Conservation (phyloP, 441 rosid species). For the Erodium chrysanthum region DNA sequence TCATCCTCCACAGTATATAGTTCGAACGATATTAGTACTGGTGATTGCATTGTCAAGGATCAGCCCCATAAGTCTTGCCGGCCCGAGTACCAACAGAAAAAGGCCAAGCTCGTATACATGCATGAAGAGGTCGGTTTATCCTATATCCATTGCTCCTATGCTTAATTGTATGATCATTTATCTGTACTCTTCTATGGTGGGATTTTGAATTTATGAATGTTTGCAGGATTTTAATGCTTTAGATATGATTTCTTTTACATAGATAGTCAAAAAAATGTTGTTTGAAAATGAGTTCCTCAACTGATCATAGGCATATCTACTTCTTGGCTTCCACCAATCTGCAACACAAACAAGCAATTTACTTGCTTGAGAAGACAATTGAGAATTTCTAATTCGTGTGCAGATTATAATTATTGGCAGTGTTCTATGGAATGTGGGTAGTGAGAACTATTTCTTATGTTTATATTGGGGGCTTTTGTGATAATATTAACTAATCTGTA, state of each 20-base stretch:
- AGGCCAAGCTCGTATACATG: constrained; percentile 43
- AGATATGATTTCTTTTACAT: no score
- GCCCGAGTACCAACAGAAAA: constrained; percentile 46
- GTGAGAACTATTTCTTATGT: not conserved
- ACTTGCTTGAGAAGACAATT: not conserved
- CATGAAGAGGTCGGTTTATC: constrained; percentile 49
- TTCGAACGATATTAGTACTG: constrained; percentile 19
- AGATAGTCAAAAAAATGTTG: no score
- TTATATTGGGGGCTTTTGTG: no score
- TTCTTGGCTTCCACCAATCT: no score
- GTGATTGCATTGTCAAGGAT: constrained; percentile 24
- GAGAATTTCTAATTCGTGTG: not conserved
- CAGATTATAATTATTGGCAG: not conserved
- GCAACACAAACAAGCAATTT: no score
- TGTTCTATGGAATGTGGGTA: not conserved
- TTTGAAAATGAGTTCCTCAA: not conserved
- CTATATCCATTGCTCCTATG: not conserved
- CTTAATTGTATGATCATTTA: not conserved
- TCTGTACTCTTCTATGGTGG: not conserved
- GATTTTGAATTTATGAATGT: not conserved
- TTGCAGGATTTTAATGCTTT: not conserved
- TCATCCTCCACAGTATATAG: constrained; percentile 23
- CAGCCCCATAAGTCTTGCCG: constrained; percentile 25
- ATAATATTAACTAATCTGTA: no score
- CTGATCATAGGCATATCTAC: not conserved